These are phyloP conservation scores for Euphorbia pulcherrima DNA, from an alignment of 345 rosid species.

Conservation along the genomic window DNA sequence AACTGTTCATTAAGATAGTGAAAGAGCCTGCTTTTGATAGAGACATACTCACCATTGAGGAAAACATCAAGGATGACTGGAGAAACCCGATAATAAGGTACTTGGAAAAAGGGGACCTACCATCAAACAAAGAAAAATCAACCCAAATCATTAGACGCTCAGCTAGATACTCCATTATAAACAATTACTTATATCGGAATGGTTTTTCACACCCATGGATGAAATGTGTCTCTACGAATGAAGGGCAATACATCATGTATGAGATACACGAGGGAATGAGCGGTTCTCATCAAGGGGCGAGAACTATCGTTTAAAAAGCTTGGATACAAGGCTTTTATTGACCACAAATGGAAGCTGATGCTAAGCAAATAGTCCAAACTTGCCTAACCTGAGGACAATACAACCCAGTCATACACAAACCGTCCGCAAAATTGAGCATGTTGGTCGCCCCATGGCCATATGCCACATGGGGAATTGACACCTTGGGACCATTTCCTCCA, in stretches of 20 bases:
- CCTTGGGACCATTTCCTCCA: neutral
- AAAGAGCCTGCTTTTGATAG: no score
- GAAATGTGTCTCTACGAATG: neutral
- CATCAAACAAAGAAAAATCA: no score
- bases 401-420: neutral
- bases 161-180: neutral
- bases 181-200: neutral
- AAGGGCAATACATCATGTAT: neutral
- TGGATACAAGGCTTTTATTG: no score
- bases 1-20: no score
- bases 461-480: neutral
- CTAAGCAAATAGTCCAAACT: neutral
- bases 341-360: neutral
- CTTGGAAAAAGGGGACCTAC: neutral
- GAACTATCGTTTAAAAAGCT: no score
- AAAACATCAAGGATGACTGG: neutral
- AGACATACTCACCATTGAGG: neutral
- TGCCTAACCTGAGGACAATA: neutral
- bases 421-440: neutral
- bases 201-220: neutral
- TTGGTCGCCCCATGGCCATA: neutral
- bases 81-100: neutral
- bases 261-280: neutral
- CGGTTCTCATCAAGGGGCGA: neutral
- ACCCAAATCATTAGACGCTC: neutral